These are phyloP conservation scores for Diplosphaera chodatii DNA, from an alignment of 139 green algal genomes.

Conservation along the genomic window DNA sequence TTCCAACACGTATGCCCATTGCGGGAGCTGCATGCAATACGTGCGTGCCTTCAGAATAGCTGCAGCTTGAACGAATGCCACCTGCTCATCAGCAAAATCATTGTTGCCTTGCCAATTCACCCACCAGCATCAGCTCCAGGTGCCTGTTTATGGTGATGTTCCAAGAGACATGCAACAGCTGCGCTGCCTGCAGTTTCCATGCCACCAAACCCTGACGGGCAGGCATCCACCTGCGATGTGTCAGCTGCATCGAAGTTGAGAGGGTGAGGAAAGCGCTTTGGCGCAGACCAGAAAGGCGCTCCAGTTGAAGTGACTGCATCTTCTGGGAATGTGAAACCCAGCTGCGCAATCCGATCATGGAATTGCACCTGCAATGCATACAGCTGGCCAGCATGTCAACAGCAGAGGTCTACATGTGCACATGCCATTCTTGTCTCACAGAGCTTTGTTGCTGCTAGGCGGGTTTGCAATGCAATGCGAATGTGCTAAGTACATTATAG, in stretches of 20 bases:
- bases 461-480: no score
- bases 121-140: no score
- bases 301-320: conserved; percentile 87
- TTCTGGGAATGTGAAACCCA: conserved; percentile 94
- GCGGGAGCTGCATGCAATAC: conserved; percentile 70
- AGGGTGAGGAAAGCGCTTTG: conserved; percentile 91
- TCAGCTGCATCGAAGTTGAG: conserved; percentile 77
- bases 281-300: conserved; percentile 90
- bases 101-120: no score
- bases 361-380: conserved; percentile 68
- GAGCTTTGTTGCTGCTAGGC: no score
- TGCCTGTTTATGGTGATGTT: no score
- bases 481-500: no score
- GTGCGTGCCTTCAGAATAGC: conserved; percentile 88
- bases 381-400: no score
- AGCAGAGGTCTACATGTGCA: no score
- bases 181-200: no score
- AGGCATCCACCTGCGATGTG: conserved; percentile 20
- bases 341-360: conserved; percentile 86
- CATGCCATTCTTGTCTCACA: no score
- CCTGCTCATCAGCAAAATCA: conserved; percentile 22
- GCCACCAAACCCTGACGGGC: no score
- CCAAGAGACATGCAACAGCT: no score
- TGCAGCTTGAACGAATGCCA: conserved; percentile 67
- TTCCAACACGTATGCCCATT: conserved; percentile 50